phyloP scores from a whole-genome alignment of 345 rosid species.

The Orychophragmus violaceus region DNA sequence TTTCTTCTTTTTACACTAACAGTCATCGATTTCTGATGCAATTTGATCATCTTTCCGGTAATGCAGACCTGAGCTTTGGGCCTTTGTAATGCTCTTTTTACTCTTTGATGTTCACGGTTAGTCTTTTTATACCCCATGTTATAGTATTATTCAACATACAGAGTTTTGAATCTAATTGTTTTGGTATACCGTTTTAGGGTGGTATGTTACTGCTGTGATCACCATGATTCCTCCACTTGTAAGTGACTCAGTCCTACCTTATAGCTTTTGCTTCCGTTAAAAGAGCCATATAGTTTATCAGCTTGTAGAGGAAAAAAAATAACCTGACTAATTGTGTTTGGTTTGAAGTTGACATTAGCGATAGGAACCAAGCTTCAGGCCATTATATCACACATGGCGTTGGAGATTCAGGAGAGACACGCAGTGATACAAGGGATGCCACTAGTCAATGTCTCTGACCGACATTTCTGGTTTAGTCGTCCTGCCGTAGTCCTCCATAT shows the following conservation, averaged over 20 bases:
- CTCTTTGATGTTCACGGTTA: conserved; percentile 74
- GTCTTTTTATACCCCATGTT: conserved; percentile 8
- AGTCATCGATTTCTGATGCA: not conserved
- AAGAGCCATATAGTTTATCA: not conserved
- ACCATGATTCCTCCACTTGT: conserved; percentile 71
- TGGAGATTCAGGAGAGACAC: conserved; percentile 85
- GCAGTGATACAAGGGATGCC: conserved; percentile 96
- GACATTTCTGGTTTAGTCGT: conserved; percentile 79
- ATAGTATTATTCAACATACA: not conserved
- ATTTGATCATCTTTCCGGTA: not conserved
- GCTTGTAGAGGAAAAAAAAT: not conserved
- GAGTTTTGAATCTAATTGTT: not conserved
- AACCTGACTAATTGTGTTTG: not conserved
- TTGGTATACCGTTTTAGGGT: conserved; percentile 42
- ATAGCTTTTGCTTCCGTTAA: not conserved
- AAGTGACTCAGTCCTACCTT: conserved; percentile 32
- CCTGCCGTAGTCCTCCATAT: conserved; percentile 68
- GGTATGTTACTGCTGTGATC: conserved; percentile 52
- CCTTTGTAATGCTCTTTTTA: conserved; percentile 61
- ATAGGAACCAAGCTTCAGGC: conserved; percentile 93
- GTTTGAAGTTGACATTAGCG: conserved; percentile 64
- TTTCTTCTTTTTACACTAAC: conserved; percentile 2
- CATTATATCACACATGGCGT: conserved; percentile 75
- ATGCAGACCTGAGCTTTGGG: conserved; percentile 74
- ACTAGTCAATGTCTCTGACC: conserved; percentile 78